These are phyloP conservation scores for Porodaedalea pini DNA, from an alignment of 1,284 basidiomycete species.

Conservation along the genomic window DNA sequence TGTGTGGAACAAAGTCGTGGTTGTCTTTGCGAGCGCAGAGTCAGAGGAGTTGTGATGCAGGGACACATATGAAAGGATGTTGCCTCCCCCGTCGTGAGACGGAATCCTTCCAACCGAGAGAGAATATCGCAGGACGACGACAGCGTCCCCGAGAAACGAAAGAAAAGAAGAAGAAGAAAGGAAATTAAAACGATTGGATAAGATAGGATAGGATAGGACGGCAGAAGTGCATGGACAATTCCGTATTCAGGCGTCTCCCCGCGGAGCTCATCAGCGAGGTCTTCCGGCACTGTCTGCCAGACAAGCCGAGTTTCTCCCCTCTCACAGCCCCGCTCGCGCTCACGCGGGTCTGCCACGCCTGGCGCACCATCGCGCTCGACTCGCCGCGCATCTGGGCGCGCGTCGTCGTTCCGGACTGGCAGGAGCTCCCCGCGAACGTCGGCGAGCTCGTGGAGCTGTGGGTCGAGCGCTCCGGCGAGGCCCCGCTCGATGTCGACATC, in stretches of 20 bases:
- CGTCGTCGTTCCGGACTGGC: slow-evolving; percentile 8
- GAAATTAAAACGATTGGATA: too few species aligned
- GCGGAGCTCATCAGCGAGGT: slow-evolving; percentile 8
- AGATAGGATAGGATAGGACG: too few species aligned
- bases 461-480: slow-evolving; percentile 4
- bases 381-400: slow-evolving; percentile 2
- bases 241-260: neutral
- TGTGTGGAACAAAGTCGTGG: too few species aligned
- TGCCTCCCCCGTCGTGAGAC: too few species aligned
- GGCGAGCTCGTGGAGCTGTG: slow-evolving; percentile 13
- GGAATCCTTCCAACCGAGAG: neutral
- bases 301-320: neutral
- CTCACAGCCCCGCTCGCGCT: neutral
- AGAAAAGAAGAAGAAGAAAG: neutral
- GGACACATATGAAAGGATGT: too few species aligned
- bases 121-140: neutral
- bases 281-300: slow-evolving; percentile 6
- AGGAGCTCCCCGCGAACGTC: neutral
- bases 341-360: slow-evolving; percentile 6
- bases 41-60: too few species aligned
- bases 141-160: neutral
- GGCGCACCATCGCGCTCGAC: slow-evolving; percentile 1
- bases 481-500: slow-evolving; percentile 8
- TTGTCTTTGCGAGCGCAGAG: neutral
- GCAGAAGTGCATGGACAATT: neutral